A percentile compares a stretch with the other conserved stretches of the same genome.
These are phyloP conservation scores for Plasmodium yoelii DNA, from an alignment of 169 alveolate genomes.

Conservation along the genomic window DNA sequence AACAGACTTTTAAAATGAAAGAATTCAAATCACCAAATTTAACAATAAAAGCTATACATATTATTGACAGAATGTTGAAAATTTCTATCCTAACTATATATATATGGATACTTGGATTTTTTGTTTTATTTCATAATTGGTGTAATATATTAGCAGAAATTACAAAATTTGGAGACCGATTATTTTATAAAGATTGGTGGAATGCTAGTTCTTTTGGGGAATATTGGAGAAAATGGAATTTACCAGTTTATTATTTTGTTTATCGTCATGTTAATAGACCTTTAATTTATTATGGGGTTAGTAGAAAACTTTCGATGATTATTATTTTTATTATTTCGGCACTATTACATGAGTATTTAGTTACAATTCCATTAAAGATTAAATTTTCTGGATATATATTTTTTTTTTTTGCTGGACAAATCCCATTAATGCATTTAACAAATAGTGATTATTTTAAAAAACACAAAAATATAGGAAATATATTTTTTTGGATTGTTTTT, in stretches of 20 bases:
- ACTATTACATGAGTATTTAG: constrained; percentile 90
- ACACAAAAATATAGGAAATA: constrained; percentile 90
- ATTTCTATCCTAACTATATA: constrained; percentile 93
- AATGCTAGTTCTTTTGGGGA: constrained; percentile 93
- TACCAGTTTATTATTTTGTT: constrained; percentile 95
- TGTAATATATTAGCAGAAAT: constrained; percentile 94
- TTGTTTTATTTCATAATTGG: constrained; percentile 93
- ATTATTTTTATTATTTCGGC: constrained; percentile 91
- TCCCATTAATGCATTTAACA: constrained; percentile 85
- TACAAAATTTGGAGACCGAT: constrained; percentile 95
- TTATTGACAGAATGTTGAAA: constrained; percentile 86
- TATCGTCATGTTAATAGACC: constrained; percentile 95
- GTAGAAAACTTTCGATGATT: constrained; percentile 82
- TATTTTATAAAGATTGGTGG: constrained; percentile 97
- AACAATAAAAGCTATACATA: constrained; percentile 71
- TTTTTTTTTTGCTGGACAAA: constrained; percentile 80
- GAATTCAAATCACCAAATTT: constrained; percentile 86
- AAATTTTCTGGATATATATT: constrained; percentile 94
- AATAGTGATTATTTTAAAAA: constrained; percentile 83
- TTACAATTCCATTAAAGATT: constrained; percentile 91
- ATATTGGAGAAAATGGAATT: constrained; percentile 95
- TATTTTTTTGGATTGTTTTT: constrained; percentile 93
- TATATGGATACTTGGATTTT: constrained; percentile 94
- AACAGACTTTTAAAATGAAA: constrained; percentile 90
- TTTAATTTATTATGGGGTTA: constrained; percentile 87